A percentile compares a stretch with the other conserved stretches of the same genome.
These are phyloP conservation scores for Cyclospora cayetanensis DNA, from an alignment of 169 alveolate species.

Conservation along the genomic window DNA sequence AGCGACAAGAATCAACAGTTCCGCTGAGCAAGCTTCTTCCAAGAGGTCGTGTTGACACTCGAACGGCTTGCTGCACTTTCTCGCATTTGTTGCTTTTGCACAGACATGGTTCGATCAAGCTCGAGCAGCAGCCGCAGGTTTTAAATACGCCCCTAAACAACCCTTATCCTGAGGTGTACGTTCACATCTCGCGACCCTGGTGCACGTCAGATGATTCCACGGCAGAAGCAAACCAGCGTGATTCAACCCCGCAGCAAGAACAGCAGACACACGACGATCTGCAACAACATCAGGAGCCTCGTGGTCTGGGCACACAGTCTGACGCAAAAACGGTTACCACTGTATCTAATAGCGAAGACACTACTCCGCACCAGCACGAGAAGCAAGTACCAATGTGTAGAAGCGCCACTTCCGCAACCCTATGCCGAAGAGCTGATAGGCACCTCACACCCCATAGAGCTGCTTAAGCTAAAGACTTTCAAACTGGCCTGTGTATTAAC, in stretches of 20 bases:
- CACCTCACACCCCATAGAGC: not conserved
- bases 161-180: conserved; percentile 22
- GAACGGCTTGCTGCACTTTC: conserved; percentile 47
- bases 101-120: conserved; percentile 22
- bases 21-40: conserved; percentile 32
- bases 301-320: not conserved
- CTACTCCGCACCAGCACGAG: not conserved
- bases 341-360: not conserved
- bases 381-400: not conserved
- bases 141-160: not conserved
- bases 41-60: conserved; percentile 41
- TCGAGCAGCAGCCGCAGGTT: conserved; percentile 7
- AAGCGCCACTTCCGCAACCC: not conserved
- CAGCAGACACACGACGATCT: not conserved
- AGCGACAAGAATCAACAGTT: not conserved
- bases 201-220: not conserved
- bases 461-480: too few species aligned
- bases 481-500: too few species aligned
- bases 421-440: not conserved
- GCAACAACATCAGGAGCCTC: not conserved
- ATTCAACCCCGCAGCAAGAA: too few species aligned
- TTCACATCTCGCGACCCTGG: conserved; percentile 26
- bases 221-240: too few species aligned
- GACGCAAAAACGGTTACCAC: not conserved
- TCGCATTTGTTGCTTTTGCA: conserved; percentile 40